Evolutionary conservation across 441 rosid genomes (phyloP).

Genomic region (Hura crepitans): DNA sequence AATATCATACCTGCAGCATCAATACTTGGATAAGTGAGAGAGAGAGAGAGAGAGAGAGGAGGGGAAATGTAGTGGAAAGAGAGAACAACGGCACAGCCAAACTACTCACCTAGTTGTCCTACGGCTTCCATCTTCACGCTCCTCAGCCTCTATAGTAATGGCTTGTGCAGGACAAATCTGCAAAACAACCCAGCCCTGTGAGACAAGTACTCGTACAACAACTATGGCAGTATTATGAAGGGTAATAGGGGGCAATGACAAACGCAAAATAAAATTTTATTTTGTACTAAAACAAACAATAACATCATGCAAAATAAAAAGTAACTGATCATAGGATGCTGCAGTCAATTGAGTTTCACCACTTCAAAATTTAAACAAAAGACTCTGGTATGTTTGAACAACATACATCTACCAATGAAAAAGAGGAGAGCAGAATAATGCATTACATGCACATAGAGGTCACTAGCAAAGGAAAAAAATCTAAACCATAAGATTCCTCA

Average conservation of each 20-base stretch:
- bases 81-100: background rate
- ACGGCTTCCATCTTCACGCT: conserved; percentile 97
- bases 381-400: background rate
- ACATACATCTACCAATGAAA: conserved; percentile 5
- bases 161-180: conserved; percentile 97
- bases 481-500: background rate
- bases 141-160: conserved; percentile 95
- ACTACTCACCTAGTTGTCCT: conserved; percentile 74
- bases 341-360: background rate
- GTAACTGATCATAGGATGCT: background rate
- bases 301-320: background rate
- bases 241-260: background rate
- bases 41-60: background rate
- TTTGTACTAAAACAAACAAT: too few relatives aligned
- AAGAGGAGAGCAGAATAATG: background rate
- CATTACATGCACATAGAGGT: background rate
- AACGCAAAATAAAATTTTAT: too few relatives aligned
- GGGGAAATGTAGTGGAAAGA: background rate
- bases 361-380: background rate
- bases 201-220: conserved; percentile 16
- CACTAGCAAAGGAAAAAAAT: background rate
- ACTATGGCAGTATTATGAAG: background rate
- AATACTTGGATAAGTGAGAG: background rate
- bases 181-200: conserved; percentile 23
- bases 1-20: conserved; percentile 69